Percentiles rank a stretch among this genome's conserved stretches.
Conservation (phyloP, 306 rosid species). For the Cucurbita maxima region DNA sequence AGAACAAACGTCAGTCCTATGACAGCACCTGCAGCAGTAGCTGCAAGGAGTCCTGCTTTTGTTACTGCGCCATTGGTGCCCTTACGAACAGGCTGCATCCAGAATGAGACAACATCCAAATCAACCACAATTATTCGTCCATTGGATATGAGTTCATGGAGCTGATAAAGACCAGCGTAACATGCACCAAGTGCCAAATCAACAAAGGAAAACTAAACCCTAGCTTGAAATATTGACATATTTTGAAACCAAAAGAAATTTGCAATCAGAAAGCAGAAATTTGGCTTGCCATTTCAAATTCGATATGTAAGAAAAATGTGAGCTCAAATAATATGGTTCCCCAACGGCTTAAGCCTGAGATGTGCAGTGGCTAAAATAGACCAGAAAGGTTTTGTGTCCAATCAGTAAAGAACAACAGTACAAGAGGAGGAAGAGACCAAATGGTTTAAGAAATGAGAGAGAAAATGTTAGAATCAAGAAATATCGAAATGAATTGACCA, state of each 20-base stretch:
- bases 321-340: not conserved
- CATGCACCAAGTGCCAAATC: not conserved
- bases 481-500: constrained; percentile 1
- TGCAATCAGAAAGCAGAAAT: not conserved
- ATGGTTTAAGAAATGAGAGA: not conserved
- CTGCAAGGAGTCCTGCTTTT: constrained; percentile 67
- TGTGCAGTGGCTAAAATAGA: not conserved
- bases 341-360: not conserved
- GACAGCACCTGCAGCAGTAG: constrained; percentile 60
- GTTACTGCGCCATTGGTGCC: constrained; percentile 95
- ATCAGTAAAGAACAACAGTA: not conserved
- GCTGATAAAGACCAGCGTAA: not conserved
- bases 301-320: not conserved
- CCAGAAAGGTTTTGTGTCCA: not conserved
- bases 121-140: not conserved
- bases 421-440: not conserved
- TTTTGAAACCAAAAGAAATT: not conserved
- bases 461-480: constrained; percentile 4
- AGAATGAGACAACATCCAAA: not conserved
- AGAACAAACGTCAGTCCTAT: constrained; percentile 52
- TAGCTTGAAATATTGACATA: not conserved
- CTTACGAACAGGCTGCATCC: constrained; percentile 56
- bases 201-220: not conserved
- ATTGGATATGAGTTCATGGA: not conserved
- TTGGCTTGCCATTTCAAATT: not conserved